Evolutionary conservation across 1,139 yeast species (phyloP).

Genomic region (Entelexis sorbosivorans): DNA sequence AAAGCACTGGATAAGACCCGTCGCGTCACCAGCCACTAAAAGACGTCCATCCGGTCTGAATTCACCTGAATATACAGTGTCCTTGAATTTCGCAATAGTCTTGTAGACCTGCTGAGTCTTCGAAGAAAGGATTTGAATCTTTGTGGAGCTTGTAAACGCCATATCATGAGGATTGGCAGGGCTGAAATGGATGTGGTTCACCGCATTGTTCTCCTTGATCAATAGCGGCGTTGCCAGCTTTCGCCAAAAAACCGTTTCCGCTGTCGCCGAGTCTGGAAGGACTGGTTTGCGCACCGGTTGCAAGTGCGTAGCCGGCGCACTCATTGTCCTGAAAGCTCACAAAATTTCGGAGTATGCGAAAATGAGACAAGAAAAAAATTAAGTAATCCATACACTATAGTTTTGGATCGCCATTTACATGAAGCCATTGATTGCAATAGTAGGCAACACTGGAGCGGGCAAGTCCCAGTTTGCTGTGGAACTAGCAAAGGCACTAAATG

Average conservation of each 20-base stretch:
- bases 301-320: conserved; percentile 62
- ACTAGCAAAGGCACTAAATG: conserved; percentile 62
- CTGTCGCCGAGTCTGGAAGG: conserved; percentile 73
- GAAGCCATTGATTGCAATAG: conserved; percentile 47
- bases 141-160: conserved; percentile 84
- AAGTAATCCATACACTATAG: background rate
- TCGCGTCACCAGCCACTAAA: conserved; percentile 77
- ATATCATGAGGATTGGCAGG: conserved; percentile 83
- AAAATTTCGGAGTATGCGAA: background rate
- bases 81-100: conserved; percentile 84
- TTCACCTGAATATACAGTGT: conserved; percentile 78
- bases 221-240: conserved; percentile 69
- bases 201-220: conserved; percentile 87
- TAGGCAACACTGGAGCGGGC: conserved; percentile 98
- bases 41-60: conserved; percentile 74
- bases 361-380: conserved; percentile 10
- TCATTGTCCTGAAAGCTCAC: conserved; percentile 41
- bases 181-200: conserved; percentile 76
- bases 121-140: conserved; percentile 85
- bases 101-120: conserved; percentile 84
- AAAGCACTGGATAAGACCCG: conserved; percentile 74
- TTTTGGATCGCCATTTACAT: background rate
- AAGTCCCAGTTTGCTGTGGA: conserved; percentile 64
- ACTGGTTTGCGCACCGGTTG: conserved; percentile 64
- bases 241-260: conserved; percentile 93